Evolutionary conservation across 352 stramenopile species (phyloP), one percentile per base, ranked within the genome.

Genomic region (Blastocystis sp.): DNA sequence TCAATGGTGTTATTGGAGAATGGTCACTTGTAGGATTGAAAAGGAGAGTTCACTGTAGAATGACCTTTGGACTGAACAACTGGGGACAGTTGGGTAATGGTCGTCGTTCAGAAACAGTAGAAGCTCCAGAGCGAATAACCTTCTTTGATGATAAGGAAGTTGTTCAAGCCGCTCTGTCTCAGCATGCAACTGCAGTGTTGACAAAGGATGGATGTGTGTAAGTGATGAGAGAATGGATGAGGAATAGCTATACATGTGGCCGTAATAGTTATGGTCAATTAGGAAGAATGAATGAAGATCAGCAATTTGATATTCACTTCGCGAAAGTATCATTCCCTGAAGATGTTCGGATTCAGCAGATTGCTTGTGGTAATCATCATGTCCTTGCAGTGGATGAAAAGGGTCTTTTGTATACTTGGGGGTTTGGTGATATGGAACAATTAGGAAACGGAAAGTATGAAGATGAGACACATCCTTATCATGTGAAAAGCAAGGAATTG

Each of bases 351-450:
- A 32, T 78, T 46, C 69, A 80, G 27, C 69, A 80, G 69, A 61
- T 80, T 27, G 69, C 46, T 7, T 24, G 35, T n/a, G 69, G 69
- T 14, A 59, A 80, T 52, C 69, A 80, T 29, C 69, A 80, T 52
- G 43, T 57, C 37, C 11, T 80, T 0, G 69, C 46, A 21, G 37
- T 80, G 19, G 69, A 80, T 52, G 69, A 80, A 29, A 24, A 46
- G 43, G 69, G 69, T 19, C 49, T 59, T 19, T 24, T 63, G 14
- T 80, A 80, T 37, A 80, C 69, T 24, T 59, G 39, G 69, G 69
- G 69, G 5, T 80, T 80, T 35, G 69, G 69, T n/a, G 69, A 80
- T n/a, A 80, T 80, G 69, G 35, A 80, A 52, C 69, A 80, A 52
- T 37, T 80, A 52, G 69, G 69, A 19, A 80, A 80, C 24, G 69